Percentiles rank a stretch among this genome's conserved stretches.
Evolutionary conservation across 1,284 basidiomycete species (phyloP).

Genomic region (Cutaneotrichosporon spelunceum): DNA sequence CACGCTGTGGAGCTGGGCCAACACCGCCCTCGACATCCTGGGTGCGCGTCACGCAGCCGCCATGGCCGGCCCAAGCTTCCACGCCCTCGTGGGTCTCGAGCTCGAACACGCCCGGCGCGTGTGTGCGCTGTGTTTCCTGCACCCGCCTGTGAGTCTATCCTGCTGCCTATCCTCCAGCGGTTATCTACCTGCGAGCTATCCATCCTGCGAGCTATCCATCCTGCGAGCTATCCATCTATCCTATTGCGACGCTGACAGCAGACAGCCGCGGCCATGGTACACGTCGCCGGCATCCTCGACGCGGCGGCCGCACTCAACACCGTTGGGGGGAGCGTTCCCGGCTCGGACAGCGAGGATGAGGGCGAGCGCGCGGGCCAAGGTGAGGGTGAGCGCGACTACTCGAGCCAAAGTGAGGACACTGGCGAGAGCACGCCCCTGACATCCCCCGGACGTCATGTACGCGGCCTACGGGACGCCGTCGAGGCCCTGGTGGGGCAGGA

Average conservation of each 20-base stretch:
- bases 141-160: slow-evolving; percentile 58
- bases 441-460: slow-evolving; percentile 69
- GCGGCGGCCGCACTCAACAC: slow-evolving; percentile 65
- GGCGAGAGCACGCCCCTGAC: too few relatives aligned
- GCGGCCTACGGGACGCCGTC: slow-evolving; percentile 54
- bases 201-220: too few relatives aligned
- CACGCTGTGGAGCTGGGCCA: slow-evolving; percentile 67
- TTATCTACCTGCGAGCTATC: too few relatives aligned
- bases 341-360: too few relatives aligned
- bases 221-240: too few relatives aligned
- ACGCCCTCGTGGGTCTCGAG: slow-evolving; percentile 71
- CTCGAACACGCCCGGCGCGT: slow-evolving; percentile 64
- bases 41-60: slow-evolving; percentile 50
- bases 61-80: slow-evolving; percentile 63
- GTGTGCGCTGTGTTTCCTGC: slow-evolving; percentile 64
- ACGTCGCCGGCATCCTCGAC: slow-evolving; percentile 67
- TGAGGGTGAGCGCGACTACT: slow-evolving; percentile 58
- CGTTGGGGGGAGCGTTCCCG: too few relatives aligned
- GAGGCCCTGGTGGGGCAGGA: slow-evolving; percentile 52
- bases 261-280: slow-evolving; percentile 57
- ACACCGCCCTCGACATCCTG: slow-evolving; percentile 57
- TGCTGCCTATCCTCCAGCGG: too few relatives aligned
- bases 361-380: not conserved
- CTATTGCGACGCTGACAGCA: slow-evolving; percentile 56
- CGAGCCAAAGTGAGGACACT: too few relatives aligned